These are phyloP conservation scores for Leccinum aurantiacum DNA, from an alignment of 768 basidiomycete species.

Conservation along the genomic window DNA sequence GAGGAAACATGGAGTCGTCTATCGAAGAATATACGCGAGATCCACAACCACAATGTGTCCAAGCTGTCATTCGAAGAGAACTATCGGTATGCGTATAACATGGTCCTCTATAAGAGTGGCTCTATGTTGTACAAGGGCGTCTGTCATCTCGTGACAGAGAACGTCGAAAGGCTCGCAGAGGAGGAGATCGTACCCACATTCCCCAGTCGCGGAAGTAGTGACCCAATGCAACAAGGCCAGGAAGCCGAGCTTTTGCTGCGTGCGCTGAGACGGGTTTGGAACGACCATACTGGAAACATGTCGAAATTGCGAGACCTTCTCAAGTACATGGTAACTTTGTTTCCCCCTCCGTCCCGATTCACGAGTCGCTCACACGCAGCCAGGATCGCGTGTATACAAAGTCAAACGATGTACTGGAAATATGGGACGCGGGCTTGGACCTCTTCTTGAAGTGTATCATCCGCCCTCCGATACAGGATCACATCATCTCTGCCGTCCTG, in stretches of 20 bases:
- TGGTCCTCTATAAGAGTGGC: conserved; percentile 86
- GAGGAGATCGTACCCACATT: conserved; percentile 80
- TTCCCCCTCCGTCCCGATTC: background rate
- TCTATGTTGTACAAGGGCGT: conserved; percentile 87
- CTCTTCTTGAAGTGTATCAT: conserved; percentile 86
- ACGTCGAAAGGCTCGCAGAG: conserved; percentile 77
- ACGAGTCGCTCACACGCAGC: conserved; percentile 14
- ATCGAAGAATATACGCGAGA: conserved; percentile 85
- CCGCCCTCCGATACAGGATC: conserved; percentile 75
- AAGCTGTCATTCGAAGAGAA: conserved; percentile 91
- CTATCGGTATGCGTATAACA: conserved; percentile 91
- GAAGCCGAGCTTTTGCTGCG: conserved; percentile 87
- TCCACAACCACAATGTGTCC: conserved; percentile 90
- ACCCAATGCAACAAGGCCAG: conserved; percentile 72
- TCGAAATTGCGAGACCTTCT: conserved; percentile 83
- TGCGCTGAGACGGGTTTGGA: conserved; percentile 83
- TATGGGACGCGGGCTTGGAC: conserved; percentile 76
- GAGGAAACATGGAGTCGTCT: conserved; percentile 84
- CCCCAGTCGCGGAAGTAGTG: conserved; percentile 64
- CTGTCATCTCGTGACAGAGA: conserved; percentile 71
- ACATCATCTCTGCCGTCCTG: conserved; percentile 79
- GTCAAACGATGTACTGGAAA: conserved; percentile 71
- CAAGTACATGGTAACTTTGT: conserved; percentile 84
- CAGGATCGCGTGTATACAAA: conserved; percentile 92
- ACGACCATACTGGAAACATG: conserved; percentile 90